phyloP scores from a whole-genome alignment of 768 basidiomycete species.

The Phlebiopsis flavidoalba region DNA sequence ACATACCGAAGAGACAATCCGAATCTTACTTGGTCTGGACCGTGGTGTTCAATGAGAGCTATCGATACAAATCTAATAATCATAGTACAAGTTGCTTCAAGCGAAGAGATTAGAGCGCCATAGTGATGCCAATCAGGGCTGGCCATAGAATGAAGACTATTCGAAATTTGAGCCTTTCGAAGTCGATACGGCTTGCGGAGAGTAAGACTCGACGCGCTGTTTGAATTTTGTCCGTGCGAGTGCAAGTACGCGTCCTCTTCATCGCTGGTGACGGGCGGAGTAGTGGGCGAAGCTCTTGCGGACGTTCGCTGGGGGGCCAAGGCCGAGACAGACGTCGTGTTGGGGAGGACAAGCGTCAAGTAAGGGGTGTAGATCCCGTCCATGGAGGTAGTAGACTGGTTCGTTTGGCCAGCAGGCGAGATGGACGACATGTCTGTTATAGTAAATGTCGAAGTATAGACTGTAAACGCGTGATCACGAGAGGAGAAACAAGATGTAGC shows the following conservation, averaged over 20 bases:
- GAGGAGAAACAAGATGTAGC: conserved; percentile 31
- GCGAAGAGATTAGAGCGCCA: conserved; percentile 37
- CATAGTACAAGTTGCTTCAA: neutral
- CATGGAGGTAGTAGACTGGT: neutral
- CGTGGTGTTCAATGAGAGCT: neutral
- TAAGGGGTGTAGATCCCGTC: conserved; percentile 4
- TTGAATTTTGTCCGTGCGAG: neutral
- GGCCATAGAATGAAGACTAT: conserved; percentile 53
- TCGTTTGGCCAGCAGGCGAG: conserved; percentile 1
- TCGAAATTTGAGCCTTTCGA: conserved; percentile 33
- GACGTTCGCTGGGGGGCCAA: conserved; percentile 6
- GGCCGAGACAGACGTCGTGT: conserved; percentile 6
- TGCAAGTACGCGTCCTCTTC: neutral
- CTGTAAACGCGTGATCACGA: conserved; percentile 17
- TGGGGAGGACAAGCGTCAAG: conserved; percentile 8
- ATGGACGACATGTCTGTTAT: conserved; percentile 27
- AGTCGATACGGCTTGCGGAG: conserved; percentile 9
- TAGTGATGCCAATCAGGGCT: conserved; percentile 47
- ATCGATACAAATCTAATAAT: neutral
- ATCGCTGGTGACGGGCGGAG: neutral
- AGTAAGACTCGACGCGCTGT: neutral
- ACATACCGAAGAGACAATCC: too few relatives aligned
- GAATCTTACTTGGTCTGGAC: too few relatives aligned
- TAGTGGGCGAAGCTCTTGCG: neutral
- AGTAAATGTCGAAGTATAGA: conserved; percentile 50